Evolutionary conservation across 2,329 filamentous ascomycete species (phyloP).

Genomic region (Colletotrichum plurivorum): DNA sequence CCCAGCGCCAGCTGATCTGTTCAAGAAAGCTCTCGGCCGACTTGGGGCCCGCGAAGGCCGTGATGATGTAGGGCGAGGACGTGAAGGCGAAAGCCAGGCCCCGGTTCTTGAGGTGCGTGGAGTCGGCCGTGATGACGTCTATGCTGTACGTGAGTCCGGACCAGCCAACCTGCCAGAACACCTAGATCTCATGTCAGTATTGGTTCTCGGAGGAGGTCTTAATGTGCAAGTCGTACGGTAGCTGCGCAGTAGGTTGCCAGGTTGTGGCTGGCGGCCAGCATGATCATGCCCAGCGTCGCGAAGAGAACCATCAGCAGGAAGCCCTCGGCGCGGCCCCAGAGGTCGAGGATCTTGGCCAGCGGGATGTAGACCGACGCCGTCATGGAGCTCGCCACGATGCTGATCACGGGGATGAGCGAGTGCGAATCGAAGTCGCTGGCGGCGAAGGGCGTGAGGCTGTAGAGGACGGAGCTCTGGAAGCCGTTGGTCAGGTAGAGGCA

Average conservation of each 20-base stretch:
- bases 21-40: conserved; percentile 49
- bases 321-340: conserved; percentile 74
- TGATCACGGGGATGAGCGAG: conserved; percentile 67
- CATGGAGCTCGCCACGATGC: conserved; percentile 67
- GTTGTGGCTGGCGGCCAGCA: conserved; percentile 71
- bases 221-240: conserved; percentile 47
- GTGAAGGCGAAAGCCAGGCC: conserved; percentile 56
- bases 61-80: conserved; percentile 59
- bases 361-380: conserved; percentile 73
- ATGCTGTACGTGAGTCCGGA: conserved; percentile 74
- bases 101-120: conserved; percentile 57
- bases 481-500: conserved; percentile 66
- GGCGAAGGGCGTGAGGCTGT: conserved; percentile 59
- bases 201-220: too few relatives aligned
- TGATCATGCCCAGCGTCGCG: conserved; percentile 64
- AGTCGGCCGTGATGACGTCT: conserved; percentile 76
- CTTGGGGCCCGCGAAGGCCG: conserved; percentile 56
- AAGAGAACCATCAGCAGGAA: conserved; percentile 67
- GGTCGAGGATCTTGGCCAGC: conserved; percentile 73
- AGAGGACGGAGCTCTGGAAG: conserved; percentile 59
- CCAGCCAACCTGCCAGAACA: conserved; percentile 74
- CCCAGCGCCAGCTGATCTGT: conserved; percentile 54
- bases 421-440: conserved; percentile 67
- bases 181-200: conserved; percentile 44
- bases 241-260: conserved; percentile 65